These are phyloP conservation scores for Tranzscheliella williamsii DNA, from an alignment of 1,284 basidiomycete species.

Conservation along the genomic window DNA sequence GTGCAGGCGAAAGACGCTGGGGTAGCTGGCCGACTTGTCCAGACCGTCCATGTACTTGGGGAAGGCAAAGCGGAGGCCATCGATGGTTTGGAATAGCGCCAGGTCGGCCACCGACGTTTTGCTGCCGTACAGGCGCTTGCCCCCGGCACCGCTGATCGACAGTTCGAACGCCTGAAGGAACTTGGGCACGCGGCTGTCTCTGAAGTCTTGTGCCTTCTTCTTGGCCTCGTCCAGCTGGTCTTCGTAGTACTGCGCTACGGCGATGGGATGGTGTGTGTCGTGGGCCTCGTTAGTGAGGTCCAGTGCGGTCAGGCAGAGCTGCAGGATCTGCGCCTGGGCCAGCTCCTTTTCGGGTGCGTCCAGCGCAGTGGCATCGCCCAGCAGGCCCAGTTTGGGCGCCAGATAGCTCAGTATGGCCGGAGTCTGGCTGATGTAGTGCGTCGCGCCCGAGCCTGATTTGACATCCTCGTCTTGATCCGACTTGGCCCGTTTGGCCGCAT, in stretches of 20 bases:
- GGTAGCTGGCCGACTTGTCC: conserved; percentile 53
- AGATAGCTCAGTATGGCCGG: conserved; percentile 64
- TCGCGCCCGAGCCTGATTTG: not conserved
- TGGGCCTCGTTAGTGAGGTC: conserved; percentile 65
- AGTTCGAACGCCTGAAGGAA: conserved; percentile 63
- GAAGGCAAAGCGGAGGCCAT: conserved; percentile 65
- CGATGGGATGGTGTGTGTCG: conserved; percentile 46
- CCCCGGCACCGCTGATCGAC: conserved; percentile 59
- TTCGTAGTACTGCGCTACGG: conserved; percentile 61
- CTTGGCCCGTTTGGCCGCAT: conserved; percentile 1
- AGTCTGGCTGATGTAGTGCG: conserved; percentile 62
- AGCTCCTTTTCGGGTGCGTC: conserved; percentile 22
- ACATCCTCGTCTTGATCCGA: not conserved
- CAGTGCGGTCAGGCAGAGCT: conserved; percentile 64
- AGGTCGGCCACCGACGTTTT: conserved; percentile 65
- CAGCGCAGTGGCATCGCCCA: conserved; percentile 29
- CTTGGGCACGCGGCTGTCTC: conserved; percentile 64
- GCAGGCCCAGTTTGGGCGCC: conserved; percentile 61
- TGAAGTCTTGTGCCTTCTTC: conserved; percentile 62
- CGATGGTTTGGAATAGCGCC: conserved; percentile 63
- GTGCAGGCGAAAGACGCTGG: conserved; percentile 47
- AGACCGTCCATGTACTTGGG: conserved; percentile 62
- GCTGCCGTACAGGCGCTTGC: conserved; percentile 61
- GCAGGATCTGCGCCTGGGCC: conserved; percentile 59
- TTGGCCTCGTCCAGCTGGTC: conserved; percentile 64